Evolutionary conservation across 345 rosid species (phyloP).

Genomic region (Anastatica hierochuntica): DNA sequence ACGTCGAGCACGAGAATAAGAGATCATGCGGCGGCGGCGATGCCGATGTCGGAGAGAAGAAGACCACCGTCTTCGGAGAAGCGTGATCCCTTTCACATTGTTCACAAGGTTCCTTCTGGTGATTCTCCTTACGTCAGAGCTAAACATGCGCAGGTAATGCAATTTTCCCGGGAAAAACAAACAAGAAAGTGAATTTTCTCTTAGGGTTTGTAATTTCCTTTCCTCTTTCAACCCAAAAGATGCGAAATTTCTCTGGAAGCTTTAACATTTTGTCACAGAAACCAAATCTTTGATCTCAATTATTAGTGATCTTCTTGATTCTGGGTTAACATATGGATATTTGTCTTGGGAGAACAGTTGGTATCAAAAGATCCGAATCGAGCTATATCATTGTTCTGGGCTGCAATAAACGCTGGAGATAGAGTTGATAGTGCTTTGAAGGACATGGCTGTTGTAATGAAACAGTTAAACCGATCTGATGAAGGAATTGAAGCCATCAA

Average conservation of each 20-base stretch:
- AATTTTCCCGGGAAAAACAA: neutral
- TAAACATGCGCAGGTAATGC: conserved; percentile 66
- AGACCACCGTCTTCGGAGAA: conserved; percentile 28
- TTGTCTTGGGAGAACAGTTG: conserved; percentile 29
- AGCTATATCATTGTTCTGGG: conserved; percentile 67
- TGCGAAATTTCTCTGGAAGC: neutral
- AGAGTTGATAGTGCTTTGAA: conserved; percentile 67
- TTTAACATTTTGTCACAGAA: neutral
- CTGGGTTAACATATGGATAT: neutral
- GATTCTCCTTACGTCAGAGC: conserved; percentile 85
- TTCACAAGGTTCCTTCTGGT: conserved; percentile 68
- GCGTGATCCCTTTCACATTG: conserved; percentile 43
- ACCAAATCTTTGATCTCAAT: neutral
- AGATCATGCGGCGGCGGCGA: conserved; percentile 5
- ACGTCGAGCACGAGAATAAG: conserved; percentile 22
- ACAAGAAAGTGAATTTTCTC: neutral
- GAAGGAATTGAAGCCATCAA: conserved; percentile 75
- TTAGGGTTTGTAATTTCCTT: neutral
- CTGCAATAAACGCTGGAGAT: conserved; percentile 72
- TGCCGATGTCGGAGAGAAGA: conserved; percentile 51
- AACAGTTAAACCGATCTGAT: conserved; percentile 52
- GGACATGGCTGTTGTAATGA: conserved; percentile 80
- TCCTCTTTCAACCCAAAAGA: neutral
- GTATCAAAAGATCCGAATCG: conserved; percentile 49
- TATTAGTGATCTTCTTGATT: neutral